Evolutionary conservation across 176 grass and related monocot genomes (phyloP).

Genomic region (Alloteropsis semialata): DNA sequence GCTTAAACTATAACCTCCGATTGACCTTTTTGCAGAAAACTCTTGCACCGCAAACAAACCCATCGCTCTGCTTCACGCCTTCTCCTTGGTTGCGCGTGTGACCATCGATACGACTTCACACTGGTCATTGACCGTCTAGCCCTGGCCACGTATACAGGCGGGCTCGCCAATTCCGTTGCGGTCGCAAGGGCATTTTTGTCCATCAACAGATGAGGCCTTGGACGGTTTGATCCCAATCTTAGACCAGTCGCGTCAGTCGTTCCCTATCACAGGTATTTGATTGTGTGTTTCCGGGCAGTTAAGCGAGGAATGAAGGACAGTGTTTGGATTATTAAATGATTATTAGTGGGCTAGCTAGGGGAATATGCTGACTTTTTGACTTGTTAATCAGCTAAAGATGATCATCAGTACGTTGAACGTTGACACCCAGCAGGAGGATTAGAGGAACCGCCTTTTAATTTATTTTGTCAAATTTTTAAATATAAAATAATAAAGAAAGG

Average conservation of each 20-base stretch:
- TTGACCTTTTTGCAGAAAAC: background rate
- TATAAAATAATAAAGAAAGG: background rate
- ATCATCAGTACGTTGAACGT: background rate
- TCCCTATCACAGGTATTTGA: background rate
- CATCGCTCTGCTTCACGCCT: background rate
- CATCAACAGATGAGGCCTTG: background rate
- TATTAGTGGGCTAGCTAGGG: background rate
- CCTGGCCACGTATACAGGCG: background rate
- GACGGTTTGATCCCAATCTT: background rate
- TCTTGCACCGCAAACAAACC: background rate
- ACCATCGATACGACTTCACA: no score
- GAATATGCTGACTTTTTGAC: background rate
- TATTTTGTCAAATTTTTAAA: background rate
- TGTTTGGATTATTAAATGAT: background rate
- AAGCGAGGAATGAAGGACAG: constrained; percentile 17
- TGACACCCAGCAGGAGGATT: background rate
- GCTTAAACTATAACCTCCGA: background rate
- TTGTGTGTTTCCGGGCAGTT: background rate
- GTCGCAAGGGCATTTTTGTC: background rate
- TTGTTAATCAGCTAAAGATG: background rate
- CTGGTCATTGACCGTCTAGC: no score
- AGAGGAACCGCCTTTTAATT: background rate
- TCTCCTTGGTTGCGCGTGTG: no score
- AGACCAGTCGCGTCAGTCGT: background rate
- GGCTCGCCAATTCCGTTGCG: no score